Evolutionary conservation across 345 rosid genomes (phyloP).

Genomic region (Microcos paniculata): DNA sequence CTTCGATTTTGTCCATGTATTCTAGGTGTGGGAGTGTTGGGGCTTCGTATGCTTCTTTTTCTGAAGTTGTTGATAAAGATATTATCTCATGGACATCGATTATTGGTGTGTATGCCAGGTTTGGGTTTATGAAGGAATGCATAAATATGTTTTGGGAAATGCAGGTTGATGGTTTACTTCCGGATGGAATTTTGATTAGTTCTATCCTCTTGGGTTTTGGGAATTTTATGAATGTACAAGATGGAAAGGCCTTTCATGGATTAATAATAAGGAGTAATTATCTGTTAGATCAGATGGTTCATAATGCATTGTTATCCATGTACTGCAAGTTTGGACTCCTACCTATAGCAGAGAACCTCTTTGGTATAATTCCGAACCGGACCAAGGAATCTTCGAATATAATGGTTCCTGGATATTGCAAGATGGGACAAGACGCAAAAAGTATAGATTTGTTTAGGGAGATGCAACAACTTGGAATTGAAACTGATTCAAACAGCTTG

Average conservation of each 20-base stretch:
- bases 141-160: slow-evolving; percentile 52
- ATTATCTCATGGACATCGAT: slow-evolving; percentile 69
- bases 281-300: slow-evolving; percentile 37
- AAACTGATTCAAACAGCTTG: slow-evolving; percentile 39
- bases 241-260: slow-evolving; percentile 68
- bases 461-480: slow-evolving; percentile 41
- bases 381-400: slow-evolving; percentile 48
- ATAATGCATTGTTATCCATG: slow-evolving; percentile 54
- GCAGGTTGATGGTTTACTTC: slow-evolving; percentile 41
- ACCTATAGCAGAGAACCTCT: slow-evolving; percentile 44
- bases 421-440: slow-evolving; percentile 39
- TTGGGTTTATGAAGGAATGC: slow-evolving; percentile 43
- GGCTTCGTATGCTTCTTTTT: slow-evolving; percentile 49
- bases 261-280: slow-evolving; percentile 42
- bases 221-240: slow-evolving; percentile 29
- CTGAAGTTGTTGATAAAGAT: slow-evolving; percentile 49
- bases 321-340: slow-evolving; percentile 58
- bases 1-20: slow-evolving; percentile 55
- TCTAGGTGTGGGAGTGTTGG: slow-evolving; percentile 44
- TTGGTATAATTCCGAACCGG: slow-evolving; percentile 24
- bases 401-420: slow-evolving; percentile 53
- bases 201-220: slow-evolving; percentile 57
- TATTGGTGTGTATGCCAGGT: slow-evolving; percentile 51
- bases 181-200: slow-evolving; percentile 58
- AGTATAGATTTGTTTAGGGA: slow-evolving; percentile 47